A percentile compares a stretch with the other conserved stretches of the same genome.
Evolutionary conservation across 768 basidiomycete genomes (phyloP).

Genomic region (Tulasnella sp.): DNA sequence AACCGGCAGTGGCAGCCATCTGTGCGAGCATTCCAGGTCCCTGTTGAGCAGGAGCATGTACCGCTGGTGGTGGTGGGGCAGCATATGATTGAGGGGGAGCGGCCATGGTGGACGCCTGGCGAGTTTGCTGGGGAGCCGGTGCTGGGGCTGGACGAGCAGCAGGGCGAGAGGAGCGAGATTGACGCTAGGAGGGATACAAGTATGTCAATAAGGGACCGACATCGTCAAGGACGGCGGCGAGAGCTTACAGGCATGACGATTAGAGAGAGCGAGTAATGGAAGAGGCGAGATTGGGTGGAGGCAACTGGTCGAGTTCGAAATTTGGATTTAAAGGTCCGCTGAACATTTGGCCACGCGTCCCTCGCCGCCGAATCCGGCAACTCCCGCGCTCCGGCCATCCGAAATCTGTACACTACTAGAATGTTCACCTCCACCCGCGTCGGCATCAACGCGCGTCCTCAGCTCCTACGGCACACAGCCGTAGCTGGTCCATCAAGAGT

Average conservation of each 20-base stretch:
- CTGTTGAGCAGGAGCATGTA: slow-evolving; percentile 30
- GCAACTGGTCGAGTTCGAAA: neutral
- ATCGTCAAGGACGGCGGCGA: slow-evolving; percentile 12
- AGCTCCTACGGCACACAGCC: slow-evolving; percentile 6
- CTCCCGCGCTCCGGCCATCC: slow-evolving; percentile 4
- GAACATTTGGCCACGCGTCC: slow-evolving; percentile 13
- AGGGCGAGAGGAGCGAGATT: slow-evolving; percentile 71
- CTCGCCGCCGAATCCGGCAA: neutral
- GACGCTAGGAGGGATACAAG: slow-evolving; percentile 49
- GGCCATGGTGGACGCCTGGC: slow-evolving; percentile 32
- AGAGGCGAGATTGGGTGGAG: slow-evolving; percentile 6
- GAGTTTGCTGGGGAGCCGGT: slow-evolving; percentile 43
- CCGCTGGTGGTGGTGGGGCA: slow-evolving; percentile 16
- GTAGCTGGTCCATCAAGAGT: slow-evolving; percentile 11
- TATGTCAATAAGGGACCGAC: slow-evolving; percentile 1
- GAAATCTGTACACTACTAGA: slow-evolving; percentile 8
- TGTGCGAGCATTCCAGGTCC: slow-evolving; percentile 72
- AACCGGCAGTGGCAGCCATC: slow-evolving; percentile 89
- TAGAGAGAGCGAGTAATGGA: slow-evolving; percentile 22
- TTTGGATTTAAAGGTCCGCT: slow-evolving; percentile 11
- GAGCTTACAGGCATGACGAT: slow-evolving; percentile 51
- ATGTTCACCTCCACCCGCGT: slow-evolving; percentile 6
- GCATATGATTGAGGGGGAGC: slow-evolving; percentile 22
- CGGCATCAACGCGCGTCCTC: slow-evolving; percentile 4
- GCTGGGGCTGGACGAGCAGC: slow-evolving; percentile 44